These are phyloP conservation scores for Zostera marina DNA, from an alignment of 116 monocot genomes.

Conservation along the genomic window DNA sequence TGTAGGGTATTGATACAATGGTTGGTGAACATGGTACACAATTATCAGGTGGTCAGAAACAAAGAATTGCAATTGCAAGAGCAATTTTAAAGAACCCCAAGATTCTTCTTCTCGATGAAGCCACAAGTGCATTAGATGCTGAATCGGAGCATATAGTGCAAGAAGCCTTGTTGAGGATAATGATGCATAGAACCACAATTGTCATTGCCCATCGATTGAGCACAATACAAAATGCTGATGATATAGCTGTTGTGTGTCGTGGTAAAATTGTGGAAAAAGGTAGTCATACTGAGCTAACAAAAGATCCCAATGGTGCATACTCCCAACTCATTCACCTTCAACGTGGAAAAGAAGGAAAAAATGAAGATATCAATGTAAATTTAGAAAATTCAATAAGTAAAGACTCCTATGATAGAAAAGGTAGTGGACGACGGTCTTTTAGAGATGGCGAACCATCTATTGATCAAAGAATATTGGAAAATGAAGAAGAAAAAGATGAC, in stretches of 20 bases:
- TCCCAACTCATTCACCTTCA: constrained; percentile 66
- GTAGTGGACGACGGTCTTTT: constrained; percentile 28
- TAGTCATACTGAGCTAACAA: constrained; percentile 41
- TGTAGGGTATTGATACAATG: constrained; percentile 51
- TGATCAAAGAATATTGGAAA: not conserved
- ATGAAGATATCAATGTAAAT: too few relatives aligned
- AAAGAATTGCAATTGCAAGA: constrained; percentile 73
- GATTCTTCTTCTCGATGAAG: constrained; percentile 69
- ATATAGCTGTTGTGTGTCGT: constrained; percentile 36
- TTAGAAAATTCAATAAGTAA: constrained; percentile 20
- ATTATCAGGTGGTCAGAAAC: constrained; percentile 73
- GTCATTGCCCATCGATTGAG: constrained; percentile 59
- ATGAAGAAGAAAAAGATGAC: too few relatives aligned
- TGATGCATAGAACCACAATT: constrained; percentile 51
- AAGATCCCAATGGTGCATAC: constrained; percentile 63
- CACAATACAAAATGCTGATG: constrained; percentile 45
- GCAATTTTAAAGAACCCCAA: constrained; percentile 71
- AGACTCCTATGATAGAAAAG: constrained; percentile 22
- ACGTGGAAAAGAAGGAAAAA: constrained; percentile 19
- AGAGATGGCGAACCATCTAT: constrained; percentile 10
- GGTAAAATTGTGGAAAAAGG: constrained; percentile 60
- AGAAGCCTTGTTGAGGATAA: constrained; percentile 43
- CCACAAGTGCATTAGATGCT: constrained; percentile 69
- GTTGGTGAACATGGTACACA: constrained; percentile 65
- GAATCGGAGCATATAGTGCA: constrained; percentile 59